These are phyloP conservation scores for Thuidium tamariscinum DNA, from an alignment of 225 moss, liverwort and hornwort genomes.

Conservation along the genomic window DNA sequence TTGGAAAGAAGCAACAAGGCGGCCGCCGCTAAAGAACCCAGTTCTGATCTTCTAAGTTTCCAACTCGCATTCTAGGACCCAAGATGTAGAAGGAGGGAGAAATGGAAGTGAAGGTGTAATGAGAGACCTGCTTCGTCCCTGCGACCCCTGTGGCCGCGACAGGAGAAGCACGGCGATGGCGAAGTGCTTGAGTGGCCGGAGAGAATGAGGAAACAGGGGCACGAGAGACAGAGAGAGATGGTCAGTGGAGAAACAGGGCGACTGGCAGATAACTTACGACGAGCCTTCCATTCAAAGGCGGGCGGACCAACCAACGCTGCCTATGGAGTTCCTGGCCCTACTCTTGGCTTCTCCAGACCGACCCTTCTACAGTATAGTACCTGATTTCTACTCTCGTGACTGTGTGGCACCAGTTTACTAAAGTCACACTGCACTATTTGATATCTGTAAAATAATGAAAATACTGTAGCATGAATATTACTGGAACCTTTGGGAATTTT, in stretches of 20 bases:
- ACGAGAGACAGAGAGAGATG: background rate
- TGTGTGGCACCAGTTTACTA: no score
- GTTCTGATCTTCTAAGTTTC: background rate
- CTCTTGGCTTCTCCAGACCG: no score
- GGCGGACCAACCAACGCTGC: background rate
- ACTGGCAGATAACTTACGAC: background rate
- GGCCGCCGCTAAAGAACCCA: background rate
- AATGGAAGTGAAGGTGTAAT: background rate
- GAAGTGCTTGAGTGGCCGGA: background rate
- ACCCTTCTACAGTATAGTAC: background rate
- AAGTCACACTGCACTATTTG: no score
- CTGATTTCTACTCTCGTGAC: no score
- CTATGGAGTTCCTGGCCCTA: background rate
- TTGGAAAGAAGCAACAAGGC: background rate
- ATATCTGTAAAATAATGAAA: no score
- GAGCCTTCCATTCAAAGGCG: background rate
- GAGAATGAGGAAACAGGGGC: background rate
- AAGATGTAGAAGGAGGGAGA: background rate
- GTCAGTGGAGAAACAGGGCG: background rate
- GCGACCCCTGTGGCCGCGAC: background rate
- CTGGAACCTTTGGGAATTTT: no score
- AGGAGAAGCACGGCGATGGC: background rate
- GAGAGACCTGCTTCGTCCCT: background rate
- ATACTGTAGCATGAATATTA: no score
- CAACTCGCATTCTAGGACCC: background rate